Base-by-base conservation (phyloP, 139 green algal species). In the Volvox africanus region DNA sequence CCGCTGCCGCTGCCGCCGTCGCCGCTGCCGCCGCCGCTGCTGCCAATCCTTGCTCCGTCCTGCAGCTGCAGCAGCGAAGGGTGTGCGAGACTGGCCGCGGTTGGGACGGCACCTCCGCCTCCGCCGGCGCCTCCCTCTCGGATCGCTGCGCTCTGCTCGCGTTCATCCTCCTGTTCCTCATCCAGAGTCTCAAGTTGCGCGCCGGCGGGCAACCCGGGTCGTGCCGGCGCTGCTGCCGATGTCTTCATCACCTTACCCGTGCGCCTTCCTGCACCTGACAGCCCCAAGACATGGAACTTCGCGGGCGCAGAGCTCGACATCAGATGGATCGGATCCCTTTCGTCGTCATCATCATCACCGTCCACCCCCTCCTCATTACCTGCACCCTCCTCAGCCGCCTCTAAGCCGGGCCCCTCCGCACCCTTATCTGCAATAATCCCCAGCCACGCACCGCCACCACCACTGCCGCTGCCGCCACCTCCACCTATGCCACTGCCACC, bases 161-260 rank as follows among this genome's bases (percentile, higher is more conserved):
- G n/a, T 9, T 80, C 73, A 13, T 80, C 14, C 35, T 82, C 77
- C 18, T 85, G 44, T 24, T 44, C 55, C 55, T 75, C 55, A n/a
- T 76, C n/a, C 55, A 87, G 19, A 55, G 55, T 87, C 80, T 87
- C 55, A 19, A 87, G 55, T 61, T 26, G 14, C 55, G 55, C 55
- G 5, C 13, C 80, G 22, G 28, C 30, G n/a, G n/a, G 80, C 80
- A 55, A 61, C 28, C 32, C 80, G 14, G 55, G 80, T 36, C 77
- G 77, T 22, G 75, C 75, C 32, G 69, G 14, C 20, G 11, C 75
- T 14, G 75, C 77, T 18, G 13, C 77, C 6, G 77, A 35, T 16
- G 6, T 36, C 6, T n/a, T n/a, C n/a, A n/a, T 36, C 11, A 36
- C 77, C 3, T 17, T 36, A 18, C 13, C 77, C 17, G 16, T 36